Conservation (phyloP, 371 early-diverging fungal genomes). For the Entomophthora muscae region DNA sequence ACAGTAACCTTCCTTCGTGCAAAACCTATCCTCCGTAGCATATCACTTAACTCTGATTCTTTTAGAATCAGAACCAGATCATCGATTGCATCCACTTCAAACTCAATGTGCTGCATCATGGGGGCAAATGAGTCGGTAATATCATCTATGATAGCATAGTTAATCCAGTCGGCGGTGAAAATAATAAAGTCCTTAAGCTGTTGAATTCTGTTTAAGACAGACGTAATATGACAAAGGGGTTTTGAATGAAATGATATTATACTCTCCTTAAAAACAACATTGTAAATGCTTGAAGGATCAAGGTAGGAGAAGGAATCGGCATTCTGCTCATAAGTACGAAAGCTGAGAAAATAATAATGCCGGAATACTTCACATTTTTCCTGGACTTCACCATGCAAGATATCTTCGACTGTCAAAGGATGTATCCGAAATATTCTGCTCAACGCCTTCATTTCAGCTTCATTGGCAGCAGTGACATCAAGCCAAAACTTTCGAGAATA, state of each 20-base stretch:
- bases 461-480: constrained; percentile 61
- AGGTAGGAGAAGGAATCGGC: constrained; percentile 47
- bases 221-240: constrained; percentile 34
- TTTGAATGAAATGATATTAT: constrained; percentile 42
- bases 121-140: constrained; percentile 75
- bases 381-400: constrained; percentile 65
- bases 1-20: constrained; percentile 68
- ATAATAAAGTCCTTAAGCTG: constrained; percentile 38
- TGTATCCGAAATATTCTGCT: constrained; percentile 43
- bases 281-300: constrained; percentile 66
- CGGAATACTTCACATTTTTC: constrained; percentile 87
- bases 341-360: constrained; percentile 82
- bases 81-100: constrained; percentile 81
- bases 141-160: constrained; percentile 74
- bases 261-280: constrained; percentile 48
- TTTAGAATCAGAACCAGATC: constrained; percentile 64
- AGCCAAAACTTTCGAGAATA: constrained; percentile 60
- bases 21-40: constrained; percentile 70
- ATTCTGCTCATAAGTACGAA: constrained; percentile 56
- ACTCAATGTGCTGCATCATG: constrained; percentile 49
- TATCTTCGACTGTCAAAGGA: no score
- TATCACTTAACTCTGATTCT: constrained; percentile 61
- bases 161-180: constrained; percentile 71
- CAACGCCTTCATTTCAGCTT: constrained; percentile 54
- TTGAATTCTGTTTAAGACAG: constrained; percentile 37